phyloP scores from a whole-genome alignment of 2,329 filamentous ascomycete species.

The Penicillium sp. region DNA sequence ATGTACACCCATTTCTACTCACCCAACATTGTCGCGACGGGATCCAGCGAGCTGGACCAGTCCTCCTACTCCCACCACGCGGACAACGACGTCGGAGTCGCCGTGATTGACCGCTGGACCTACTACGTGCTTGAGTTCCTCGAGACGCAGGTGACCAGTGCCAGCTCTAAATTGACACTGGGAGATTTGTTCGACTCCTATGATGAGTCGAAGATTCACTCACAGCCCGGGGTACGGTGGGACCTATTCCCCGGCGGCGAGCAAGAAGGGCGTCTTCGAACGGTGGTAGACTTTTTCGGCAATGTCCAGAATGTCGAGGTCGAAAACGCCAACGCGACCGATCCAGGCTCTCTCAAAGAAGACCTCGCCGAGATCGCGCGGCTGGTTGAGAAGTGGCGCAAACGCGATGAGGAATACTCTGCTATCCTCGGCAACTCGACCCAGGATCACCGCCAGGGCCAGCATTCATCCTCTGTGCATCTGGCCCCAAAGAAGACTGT shows the following conservation, averaged over 20 bases:
- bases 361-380: constrained; percentile 71
- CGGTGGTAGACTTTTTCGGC: constrained; percentile 96
- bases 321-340: constrained; percentile 59
- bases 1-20: constrained; percentile 99
- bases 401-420: constrained; percentile 36
- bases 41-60: constrained; percentile 92
- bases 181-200: constrained; percentile 96
- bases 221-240: constrained; percentile 84
- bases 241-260: constrained; percentile 90
- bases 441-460: constrained; percentile 12
- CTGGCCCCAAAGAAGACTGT: constrained; percentile 38
- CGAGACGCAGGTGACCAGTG: constrained; percentile 81
- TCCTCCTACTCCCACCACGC: constrained; percentile 97
- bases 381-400: constrained; percentile 54
- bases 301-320: constrained; percentile 97
- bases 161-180: constrained; percentile 81
- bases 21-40: constrained; percentile 95
- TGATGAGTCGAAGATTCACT: constrained; percentile 91
- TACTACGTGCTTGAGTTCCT: constrained; percentile 98
- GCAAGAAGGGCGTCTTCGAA: constrained; percentile 68
- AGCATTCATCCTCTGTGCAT: constrained; percentile 19
- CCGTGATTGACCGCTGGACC: constrained; percentile 96
- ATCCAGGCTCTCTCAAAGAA: constrained; percentile 55
- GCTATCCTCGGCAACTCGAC: constrained; percentile 25
- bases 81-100: constrained; percentile 95